A percentile compares a stretch with the other conserved stretches of the same genome.
phyloP scores from a whole-genome alignment of 768 basidiomycete species.

The Candolleomyces efflorescens region DNA sequence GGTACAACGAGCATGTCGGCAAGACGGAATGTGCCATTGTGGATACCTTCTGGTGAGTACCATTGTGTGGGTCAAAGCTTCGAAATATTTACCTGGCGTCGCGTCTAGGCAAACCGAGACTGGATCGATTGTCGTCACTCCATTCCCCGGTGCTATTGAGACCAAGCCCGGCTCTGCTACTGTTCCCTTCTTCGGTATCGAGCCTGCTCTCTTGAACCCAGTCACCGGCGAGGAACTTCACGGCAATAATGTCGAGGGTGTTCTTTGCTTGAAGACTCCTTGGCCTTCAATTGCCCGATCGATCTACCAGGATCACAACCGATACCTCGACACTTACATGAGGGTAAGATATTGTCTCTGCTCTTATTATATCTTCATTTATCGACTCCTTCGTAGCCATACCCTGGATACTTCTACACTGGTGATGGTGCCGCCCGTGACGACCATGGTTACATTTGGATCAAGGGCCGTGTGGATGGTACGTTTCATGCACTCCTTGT shows the following conservation, averaged over 20 bases:
- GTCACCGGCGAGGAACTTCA: conserved; percentile 65
- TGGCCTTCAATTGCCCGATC: conserved; percentile 97
- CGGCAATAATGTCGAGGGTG: conserved; percentile 87
- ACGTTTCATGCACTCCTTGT: conserved; percentile 17
- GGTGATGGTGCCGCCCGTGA: conserved; percentile 96
- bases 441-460: conserved; percentile 97
- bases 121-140: conserved; percentile 91
- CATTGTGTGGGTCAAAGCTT: conserved; percentile 11
- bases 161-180: conserved; percentile 97
- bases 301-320: conserved; percentile 87
- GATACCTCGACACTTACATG: conserved; percentile 57
- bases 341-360: conserved; percentile 22
- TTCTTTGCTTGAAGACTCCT: conserved; percentile 77
- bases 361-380: not conserved
- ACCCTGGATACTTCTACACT: conserved; percentile 93
- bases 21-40: conserved; percentile 86
- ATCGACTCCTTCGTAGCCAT: conserved; percentile 39
- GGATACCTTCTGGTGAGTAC: conserved; percentile 77
- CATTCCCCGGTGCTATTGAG: conserved; percentile 92
- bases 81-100: conserved; percentile 10
- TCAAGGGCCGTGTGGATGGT: conserved; percentile 95
- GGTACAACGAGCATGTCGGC: conserved; percentile 97
- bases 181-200: conserved; percentile 96
- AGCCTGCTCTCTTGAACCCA: conserved; percentile 84
- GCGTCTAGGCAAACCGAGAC: conserved; percentile 89